phyloP scores from a whole-genome alignment of 306 rosid species.

The Citrullus colocynthis region DNA sequence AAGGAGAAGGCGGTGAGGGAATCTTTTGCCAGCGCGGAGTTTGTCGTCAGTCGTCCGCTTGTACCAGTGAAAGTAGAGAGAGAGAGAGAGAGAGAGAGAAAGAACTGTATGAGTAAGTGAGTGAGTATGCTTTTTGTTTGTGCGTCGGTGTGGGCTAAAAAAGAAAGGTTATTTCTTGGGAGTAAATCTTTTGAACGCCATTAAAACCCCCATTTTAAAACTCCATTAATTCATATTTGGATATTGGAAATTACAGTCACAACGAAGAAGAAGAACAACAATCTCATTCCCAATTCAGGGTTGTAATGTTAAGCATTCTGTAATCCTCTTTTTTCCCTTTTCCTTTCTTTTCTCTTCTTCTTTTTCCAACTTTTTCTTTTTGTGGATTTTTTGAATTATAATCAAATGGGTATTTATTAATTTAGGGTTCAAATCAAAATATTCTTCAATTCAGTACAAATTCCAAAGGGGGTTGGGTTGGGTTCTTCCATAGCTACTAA shows the following conservation, averaged over 20 bases:
- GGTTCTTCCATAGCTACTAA: background rate
- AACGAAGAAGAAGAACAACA: background rate
- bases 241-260: background rate
- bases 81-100: background rate
- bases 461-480: background rate
- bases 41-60: slow-evolving; percentile 84
- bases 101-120: background rate
- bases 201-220: background rate
- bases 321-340: background rate
- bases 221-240: background rate
- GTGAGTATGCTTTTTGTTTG: slow-evolving; percentile 10
- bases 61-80: slow-evolving; percentile 22
- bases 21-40: slow-evolving; percentile 89
- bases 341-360: background rate
- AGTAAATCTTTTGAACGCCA: background rate
- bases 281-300: background rate
- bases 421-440: background rate
- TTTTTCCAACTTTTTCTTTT: background rate
- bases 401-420: background rate
- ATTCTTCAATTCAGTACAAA: background rate
- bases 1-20: slow-evolving; percentile 20
- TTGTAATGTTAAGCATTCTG: background rate
- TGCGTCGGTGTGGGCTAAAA: slow-evolving; percentile 20
- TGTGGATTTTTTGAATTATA: background rate
- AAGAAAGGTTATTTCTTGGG: background rate